These are phyloP conservation scores for Forsythia viridissima DNA, from an alignment of 257 asterid genomes.

Conservation along the genomic window DNA sequence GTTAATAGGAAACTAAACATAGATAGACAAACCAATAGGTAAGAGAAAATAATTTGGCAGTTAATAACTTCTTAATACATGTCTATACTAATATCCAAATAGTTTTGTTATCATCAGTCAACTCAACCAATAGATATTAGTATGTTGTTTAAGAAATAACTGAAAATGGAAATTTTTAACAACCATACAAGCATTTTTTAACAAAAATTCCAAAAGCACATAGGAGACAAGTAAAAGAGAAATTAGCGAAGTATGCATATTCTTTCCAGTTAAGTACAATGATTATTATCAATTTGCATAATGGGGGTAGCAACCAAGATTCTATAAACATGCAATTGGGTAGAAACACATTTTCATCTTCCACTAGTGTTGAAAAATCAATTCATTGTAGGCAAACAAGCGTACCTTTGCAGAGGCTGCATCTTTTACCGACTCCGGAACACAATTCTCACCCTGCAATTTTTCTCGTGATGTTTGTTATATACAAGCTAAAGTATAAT, in stretches of 20 bases:
- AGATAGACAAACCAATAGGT: background rate
- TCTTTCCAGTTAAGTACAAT: background rate
- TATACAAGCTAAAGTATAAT: conserved; percentile 25
- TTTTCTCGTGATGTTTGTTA: conserved; percentile 22
- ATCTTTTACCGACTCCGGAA: conserved; percentile 73
- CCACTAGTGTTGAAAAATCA: conserved; percentile 3
- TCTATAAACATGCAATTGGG: background rate
- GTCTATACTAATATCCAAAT: background rate
- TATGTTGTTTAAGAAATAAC: background rate
- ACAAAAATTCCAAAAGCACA: background rate
- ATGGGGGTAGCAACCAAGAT: background rate
- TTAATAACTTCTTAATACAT: no score
- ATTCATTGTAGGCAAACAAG: conserved; percentile 7
- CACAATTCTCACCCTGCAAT: conserved; percentile 83
- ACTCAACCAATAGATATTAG: background rate
- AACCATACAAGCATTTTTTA: background rate
- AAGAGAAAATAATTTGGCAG: background rate
- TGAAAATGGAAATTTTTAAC: background rate
- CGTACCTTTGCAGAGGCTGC: conserved; percentile 68
- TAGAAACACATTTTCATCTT: background rate
- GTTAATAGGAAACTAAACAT: background rate
- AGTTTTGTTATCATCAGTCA: background rate
- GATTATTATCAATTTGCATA: background rate
- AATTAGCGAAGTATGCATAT: background rate
- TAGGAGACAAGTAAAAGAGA: background rate